phyloP scores from a whole-genome alignment of 2,329 filamentous ascomycete species.

The Colletotrichum sp. region DNA sequence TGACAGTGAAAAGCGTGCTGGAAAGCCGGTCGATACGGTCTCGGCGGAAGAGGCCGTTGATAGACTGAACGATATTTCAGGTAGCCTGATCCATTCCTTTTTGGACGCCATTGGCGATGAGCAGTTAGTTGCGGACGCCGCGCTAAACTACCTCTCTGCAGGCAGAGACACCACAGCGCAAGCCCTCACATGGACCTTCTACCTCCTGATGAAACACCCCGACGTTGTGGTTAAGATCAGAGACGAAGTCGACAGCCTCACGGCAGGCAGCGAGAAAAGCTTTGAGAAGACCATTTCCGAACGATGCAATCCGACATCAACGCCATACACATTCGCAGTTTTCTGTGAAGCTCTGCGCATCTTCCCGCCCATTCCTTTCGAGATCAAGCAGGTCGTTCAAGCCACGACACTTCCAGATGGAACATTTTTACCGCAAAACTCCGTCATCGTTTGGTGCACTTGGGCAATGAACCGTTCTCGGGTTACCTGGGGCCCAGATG shows the following conservation, averaged over 20 bases:
- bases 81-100: conserved; percentile 64
- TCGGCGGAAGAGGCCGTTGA: conserved; percentile 16
- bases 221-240: conserved; percentile 44
- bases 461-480: conserved; percentile 68
- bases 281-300: conserved; percentile 32
- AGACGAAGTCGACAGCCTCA: conserved; percentile 37
- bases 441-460: conserved; percentile 66
- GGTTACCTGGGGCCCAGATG: conserved; percentile 61
- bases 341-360: conserved; percentile 68
- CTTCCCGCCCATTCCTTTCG: conserved; percentile 69
- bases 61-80: conserved; percentile 47
- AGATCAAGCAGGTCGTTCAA: conserved; percentile 64
- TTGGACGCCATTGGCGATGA: conserved; percentile 60
- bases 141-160: conserved; percentile 70
- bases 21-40: background rate
- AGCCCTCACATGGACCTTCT: conserved; percentile 68
- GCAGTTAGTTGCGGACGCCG: conserved; percentile 65
- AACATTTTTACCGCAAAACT: conserved; percentile 56
- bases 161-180: conserved; percentile 70
- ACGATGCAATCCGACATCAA: conserved; percentile 36
- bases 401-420: conserved; percentile 63
- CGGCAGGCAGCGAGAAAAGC: conserved; percentile 14
- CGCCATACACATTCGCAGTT: conserved; percentile 64
- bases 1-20: conserved; percentile 32
- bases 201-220: conserved; percentile 61